A percentile compares a stretch with the other conserved stretches of the same genome.
Conservation (phyloP, 169 alveolate species). For the Plasmodium inui region DNA sequence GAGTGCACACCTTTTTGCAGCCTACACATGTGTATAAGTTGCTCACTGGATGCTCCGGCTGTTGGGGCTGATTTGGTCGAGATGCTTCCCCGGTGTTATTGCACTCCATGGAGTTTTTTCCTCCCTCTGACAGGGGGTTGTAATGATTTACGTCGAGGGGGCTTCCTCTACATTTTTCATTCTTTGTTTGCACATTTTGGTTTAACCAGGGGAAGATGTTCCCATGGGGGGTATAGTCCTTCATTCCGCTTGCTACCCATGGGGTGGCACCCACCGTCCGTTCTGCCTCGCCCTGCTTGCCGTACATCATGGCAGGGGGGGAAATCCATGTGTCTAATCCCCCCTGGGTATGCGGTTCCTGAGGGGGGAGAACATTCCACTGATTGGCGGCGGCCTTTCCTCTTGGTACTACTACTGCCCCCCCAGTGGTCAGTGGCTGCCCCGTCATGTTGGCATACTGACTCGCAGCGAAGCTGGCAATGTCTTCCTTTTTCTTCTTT, state of each 20-base stretch:
- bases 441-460: not conserved
- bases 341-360: not conserved
- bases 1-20: constrained; percentile 25
- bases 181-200: not conserved
- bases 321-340: not conserved
- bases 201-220: not conserved
- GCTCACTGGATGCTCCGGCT: not conserved
- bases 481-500: no score
- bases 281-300: not conserved
- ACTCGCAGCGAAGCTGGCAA: not conserved
- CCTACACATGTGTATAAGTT: constrained; percentile 40
- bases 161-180: not conserved
- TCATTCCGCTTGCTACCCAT: not conserved
- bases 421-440: not conserved
- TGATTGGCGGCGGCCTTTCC: not conserved
- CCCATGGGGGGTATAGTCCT: not conserved
- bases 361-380: not conserved
- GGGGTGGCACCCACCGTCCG: not conserved
- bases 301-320: not conserved
- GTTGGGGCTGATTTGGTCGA: no score
- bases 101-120: not conserved
- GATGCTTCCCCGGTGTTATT: not conserved
- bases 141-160: not conserved
- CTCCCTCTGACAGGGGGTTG: not conserved
- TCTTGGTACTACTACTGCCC: not conserved